Evolutionary conservation across 805 yeast species (phyloP), one percentile per base, ranked within the genome.

Genomic region (Nakazawaea anatomiae): DNA sequence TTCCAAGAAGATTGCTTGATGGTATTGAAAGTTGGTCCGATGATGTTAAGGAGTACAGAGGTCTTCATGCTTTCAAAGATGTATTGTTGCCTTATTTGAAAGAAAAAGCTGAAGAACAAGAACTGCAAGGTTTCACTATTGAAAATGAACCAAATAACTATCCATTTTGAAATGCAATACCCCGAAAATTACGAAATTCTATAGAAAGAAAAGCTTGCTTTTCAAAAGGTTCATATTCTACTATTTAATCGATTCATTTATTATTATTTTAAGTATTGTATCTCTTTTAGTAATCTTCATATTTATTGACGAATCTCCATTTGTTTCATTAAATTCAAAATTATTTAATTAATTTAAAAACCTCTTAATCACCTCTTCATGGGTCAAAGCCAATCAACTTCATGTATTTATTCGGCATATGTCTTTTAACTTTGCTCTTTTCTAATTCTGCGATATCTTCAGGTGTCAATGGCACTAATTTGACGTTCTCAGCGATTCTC

Each of bases 41-140:
- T 1, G 85, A 79, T 57, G 88, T 83, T 42, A 73, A 71, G 54
- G 80, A 73, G 42, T 83, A 83, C 62, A 75, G 81, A 60, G 89
- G 89, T 5, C 78, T 68, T 58, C 66, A 68, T 14, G 79, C 72
- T 55, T 82, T 79, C 60, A 72, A 76, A 51, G 79, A 77, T 52
- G 76, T 73, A 8, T 62, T 79, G 31, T 57, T 81, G 47, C 85
- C 86, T n/a, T 81, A 78, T 55, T 64, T 82, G 55, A 73, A 73
- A 55, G 59, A 68, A 46, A 68, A 66, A 55, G 80, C 82, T 0
- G 59, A 68, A 42, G 75, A 74, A 54, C 83, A 79, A 59, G 81
- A 77, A 57, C 57, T 55, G 4, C 48, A 52, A 42, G 83, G 83
- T 7, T 66, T 59, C 51, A 61, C 67, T 4, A 58, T 60, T 4